These are phyloP conservation scores for Hygrophorus russula DNA, from an alignment of 768 basidiomycete species.

Conservation along the genomic window DNA sequence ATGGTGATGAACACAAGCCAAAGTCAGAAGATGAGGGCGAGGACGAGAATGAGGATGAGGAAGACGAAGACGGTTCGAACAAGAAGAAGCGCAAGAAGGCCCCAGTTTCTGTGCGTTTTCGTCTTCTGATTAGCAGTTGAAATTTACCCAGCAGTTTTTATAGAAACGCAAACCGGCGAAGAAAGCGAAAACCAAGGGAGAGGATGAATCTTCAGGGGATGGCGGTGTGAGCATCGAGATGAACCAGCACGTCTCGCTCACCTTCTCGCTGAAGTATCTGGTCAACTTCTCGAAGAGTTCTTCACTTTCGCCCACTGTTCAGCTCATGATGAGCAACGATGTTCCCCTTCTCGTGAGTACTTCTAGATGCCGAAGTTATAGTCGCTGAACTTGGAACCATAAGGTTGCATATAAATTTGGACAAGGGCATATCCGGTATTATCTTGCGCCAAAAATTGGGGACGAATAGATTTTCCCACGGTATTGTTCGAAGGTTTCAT, in stretches of 20 bases:
- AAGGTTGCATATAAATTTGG: slow-evolving; percentile 86
- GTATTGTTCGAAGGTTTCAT: no score
- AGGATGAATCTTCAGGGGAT: slow-evolving; percentile 39
- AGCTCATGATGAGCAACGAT: slow-evolving; percentile 85
- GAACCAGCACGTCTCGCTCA: slow-evolving; percentile 83
- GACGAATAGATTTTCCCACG: slow-evolving; percentile 66
- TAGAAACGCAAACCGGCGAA: slow-evolving; percentile 24
- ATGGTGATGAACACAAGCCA: slow-evolving; percentile 33
- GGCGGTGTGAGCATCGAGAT: slow-evolving; percentile 68
- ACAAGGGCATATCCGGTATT: slow-evolving; percentile 85
- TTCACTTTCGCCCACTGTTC: slow-evolving; percentile 57
- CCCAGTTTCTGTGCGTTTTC: slow-evolving; percentile 2
- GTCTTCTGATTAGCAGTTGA: background rate
- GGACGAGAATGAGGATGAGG: slow-evolving; percentile 42
- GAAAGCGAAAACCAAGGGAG: slow-evolving; percentile 42
- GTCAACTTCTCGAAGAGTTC: slow-evolving; percentile 93
- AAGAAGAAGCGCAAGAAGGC: slow-evolving; percentile 24
- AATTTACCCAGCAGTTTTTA: background rate
- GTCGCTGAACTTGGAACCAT: slow-evolving; percentile 3
- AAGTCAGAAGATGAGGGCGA: slow-evolving; percentile 45
- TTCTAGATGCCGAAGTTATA: slow-evolving; percentile 1
- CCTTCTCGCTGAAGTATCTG: slow-evolving; percentile 95
- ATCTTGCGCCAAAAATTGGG: slow-evolving; percentile 92
- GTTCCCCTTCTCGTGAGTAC: slow-evolving; percentile 42
- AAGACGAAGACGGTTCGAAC: slow-evolving; percentile 42